Evolutionary conservation across 2,329 filamentous ascomycete genomes (phyloP).

Genomic region (Pseudofabraea citricarpa): DNA sequence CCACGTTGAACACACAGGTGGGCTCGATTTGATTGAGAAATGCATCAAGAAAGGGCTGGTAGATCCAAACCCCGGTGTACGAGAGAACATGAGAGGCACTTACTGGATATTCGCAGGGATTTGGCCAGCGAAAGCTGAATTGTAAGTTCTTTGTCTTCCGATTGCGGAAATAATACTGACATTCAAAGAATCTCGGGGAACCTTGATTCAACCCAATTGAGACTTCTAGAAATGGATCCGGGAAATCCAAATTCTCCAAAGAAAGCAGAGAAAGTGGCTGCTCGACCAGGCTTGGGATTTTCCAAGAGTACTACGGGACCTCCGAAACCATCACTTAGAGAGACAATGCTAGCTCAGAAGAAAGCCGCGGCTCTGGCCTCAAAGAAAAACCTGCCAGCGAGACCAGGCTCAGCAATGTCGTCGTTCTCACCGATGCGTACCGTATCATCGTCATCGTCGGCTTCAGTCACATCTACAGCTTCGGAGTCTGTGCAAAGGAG

Average conservation of each 20-base stretch:
- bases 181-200: constrained; percentile 72
- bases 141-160: constrained; percentile 56
- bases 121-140: constrained; percentile 74
- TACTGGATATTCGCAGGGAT: constrained; percentile 79
- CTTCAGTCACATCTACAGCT: constrained; percentile 29
- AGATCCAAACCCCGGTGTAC: constrained; percentile 85
- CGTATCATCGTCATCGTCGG: constrained; percentile 28
- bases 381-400: constrained; percentile 46
- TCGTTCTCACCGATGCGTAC: constrained; percentile 49
- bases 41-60: constrained; percentile 83
- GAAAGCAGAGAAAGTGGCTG: constrained; percentile 42
- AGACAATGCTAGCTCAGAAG: constrained; percentile 81
- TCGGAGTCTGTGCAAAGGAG: constrained; percentile 32
- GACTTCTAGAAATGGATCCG: constrained; percentile 75
- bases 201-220: constrained; percentile 74
- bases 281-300: constrained; percentile 53
- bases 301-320: constrained; percentile 56
- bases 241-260: constrained; percentile 71
- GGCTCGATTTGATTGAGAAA: constrained; percentile 79
- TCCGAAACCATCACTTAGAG: constrained; percentile 65
- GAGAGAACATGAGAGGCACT: constrained; percentile 77
- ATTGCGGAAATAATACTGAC: too few species aligned
- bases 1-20: constrained; percentile 79
- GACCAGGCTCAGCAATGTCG: constrained; percentile 62
- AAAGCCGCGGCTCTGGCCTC: constrained; percentile 45